A percentile compares a stretch with the other conserved stretches of the same genome.
These are phyloP conservation scores for Spencermartinsiella ligniputridi DNA, from an alignment of 1,139 yeast genomes.

Conservation along the genomic window DNA sequence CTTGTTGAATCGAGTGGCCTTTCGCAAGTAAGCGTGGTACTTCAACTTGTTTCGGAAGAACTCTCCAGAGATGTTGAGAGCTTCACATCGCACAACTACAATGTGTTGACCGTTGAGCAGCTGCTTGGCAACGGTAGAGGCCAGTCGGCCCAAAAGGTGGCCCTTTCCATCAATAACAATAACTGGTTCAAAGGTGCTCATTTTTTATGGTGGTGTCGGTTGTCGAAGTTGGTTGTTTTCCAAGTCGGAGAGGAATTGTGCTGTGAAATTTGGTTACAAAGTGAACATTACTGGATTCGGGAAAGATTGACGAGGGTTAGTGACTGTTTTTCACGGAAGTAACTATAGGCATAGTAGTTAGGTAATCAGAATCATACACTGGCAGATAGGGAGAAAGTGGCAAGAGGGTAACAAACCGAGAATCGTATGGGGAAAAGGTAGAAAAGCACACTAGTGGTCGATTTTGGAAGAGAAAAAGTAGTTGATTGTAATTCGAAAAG, in stretches of 20 bases:
- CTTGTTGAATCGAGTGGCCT: conserved; percentile 98
- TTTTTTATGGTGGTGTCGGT: conserved; percentile 40
- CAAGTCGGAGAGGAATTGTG: conserved; percentile 1
- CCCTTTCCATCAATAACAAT: conserved; percentile 82
- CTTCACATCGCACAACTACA: conserved; percentile 97
- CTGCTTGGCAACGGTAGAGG: conserved; percentile 98
- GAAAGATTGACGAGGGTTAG: too few relatives aligned
- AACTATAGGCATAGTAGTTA: too few relatives aligned
- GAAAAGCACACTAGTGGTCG: too few relatives aligned
- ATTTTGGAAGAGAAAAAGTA: too few relatives aligned
- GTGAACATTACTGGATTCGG: too few relatives aligned
- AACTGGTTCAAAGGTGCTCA: conserved; percentile 95
- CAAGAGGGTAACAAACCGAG: too few relatives aligned
- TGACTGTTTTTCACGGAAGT: too few relatives aligned
- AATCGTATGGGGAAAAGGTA: too few relatives aligned
- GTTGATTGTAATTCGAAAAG: too few relatives aligned
- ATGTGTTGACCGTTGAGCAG: conserved; percentile 96
- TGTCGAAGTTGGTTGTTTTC: conserved; percentile 6
- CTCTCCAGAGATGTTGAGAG: conserved; percentile 98
- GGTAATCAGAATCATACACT: too few relatives aligned
- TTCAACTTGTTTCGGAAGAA: conserved; percentile 99
- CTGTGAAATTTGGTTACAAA: conserved; percentile 1
- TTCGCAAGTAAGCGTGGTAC: conserved; percentile 99
- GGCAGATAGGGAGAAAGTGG: too few relatives aligned
- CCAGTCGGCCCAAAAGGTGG: conserved; percentile 99